Percentiles rank a stretch among this genome's conserved stretches.
phyloP scores from a whole-genome alignment of 768 basidiomycete species.

The Suillus cothurnatus region DNA sequence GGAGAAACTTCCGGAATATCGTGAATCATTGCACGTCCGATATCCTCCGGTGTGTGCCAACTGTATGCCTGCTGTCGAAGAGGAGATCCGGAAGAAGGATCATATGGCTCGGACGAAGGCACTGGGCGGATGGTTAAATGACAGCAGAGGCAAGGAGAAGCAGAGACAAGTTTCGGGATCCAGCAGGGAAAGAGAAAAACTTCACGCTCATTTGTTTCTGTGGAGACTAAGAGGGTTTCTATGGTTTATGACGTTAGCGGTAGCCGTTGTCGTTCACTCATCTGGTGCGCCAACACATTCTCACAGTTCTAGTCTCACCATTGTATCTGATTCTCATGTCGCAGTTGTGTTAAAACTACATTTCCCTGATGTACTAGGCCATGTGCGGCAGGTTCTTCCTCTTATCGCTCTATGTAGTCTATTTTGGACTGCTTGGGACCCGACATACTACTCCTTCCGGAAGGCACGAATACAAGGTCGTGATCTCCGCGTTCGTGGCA shows the following conservation, averaged over 20 bases:
- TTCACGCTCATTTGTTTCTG: constrained; percentile 51
- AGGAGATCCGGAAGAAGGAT: constrained; percentile 76
- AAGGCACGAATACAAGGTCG: constrained; percentile 71
- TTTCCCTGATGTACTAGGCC: constrained; percentile 20
- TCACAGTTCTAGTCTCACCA: not conserved
- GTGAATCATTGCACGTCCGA: constrained; percentile 70
- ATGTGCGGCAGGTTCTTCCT: constrained; percentile 48
- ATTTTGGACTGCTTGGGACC: constrained; percentile 86
- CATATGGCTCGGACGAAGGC: constrained; percentile 81
- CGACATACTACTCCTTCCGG: constrained; percentile 66
- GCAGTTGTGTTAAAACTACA: constrained; percentile 24
- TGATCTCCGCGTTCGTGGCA: constrained; percentile 67
- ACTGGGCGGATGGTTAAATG: constrained; percentile 68
- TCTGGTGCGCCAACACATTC: constrained; percentile 34
- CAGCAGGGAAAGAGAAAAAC: constrained; percentile 42
- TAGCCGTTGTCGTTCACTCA: constrained; percentile 44
- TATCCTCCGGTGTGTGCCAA: constrained; percentile 85
- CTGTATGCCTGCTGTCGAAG: constrained; percentile 81
- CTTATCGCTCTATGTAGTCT: constrained; percentile 57
- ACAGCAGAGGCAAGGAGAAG: constrained; percentile 66
- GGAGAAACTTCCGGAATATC: constrained; percentile 69
- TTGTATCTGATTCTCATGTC: constrained; percentile 28
- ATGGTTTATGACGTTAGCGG: constrained; percentile 54
- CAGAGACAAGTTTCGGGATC: constrained; percentile 49
- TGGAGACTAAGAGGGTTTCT: constrained; percentile 75